Evolutionary conservation across 352 stramenopile genomes (phyloP), one percentile per base, ranked within the genome.

Genomic region (Plasmopara halstedii): DNA sequence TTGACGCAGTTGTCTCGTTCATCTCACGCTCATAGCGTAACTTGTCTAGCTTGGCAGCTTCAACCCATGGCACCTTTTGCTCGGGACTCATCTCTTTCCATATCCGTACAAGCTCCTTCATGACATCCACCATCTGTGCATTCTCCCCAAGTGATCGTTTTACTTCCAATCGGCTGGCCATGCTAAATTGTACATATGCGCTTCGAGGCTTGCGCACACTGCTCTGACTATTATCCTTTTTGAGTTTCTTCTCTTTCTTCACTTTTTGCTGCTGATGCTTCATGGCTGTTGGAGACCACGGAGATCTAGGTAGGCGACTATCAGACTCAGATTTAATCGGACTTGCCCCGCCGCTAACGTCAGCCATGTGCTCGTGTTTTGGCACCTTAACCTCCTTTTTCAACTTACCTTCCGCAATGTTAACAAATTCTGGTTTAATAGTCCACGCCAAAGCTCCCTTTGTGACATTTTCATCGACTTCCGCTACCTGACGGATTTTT

Each of bases 1-100:
- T 44, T 53, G 68, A 73, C 42, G 50, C 56, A 23, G 54, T 45
- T 18, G 64, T 68, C 55, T 85, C 77, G 54, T 88, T 86, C 67
- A 88, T 85, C 53, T 84, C 70, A 32, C 49, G 56, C 39, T 86
- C 67, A 38, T 86, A 88, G n/a, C 74, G 71, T 53, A 67, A 29
- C 53, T 72, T 58, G 42, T 88, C 76, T 33, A 80, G 50, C 41
- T 63, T 75, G 13, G 71, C 71, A 2, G 67, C 67, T 10, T 88
- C 67, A n/a, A 67, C 32, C 76, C 76, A 86, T n/a, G 65, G 68
- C 32, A 45, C 52, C 29, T 74, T 76, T 8, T 82, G 58, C 14
- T 75, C 65, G 2, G 81, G 54, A 34, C 18, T 64, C 73, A 88
- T 71, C 8, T 58, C 50, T 42, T 79, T 77, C 76, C 74, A 86